Evolutionary conservation across 257 asterid species (phyloP), one percentile per base, ranked within the genome.

Genomic region (Nicotiana otophora): DNA sequence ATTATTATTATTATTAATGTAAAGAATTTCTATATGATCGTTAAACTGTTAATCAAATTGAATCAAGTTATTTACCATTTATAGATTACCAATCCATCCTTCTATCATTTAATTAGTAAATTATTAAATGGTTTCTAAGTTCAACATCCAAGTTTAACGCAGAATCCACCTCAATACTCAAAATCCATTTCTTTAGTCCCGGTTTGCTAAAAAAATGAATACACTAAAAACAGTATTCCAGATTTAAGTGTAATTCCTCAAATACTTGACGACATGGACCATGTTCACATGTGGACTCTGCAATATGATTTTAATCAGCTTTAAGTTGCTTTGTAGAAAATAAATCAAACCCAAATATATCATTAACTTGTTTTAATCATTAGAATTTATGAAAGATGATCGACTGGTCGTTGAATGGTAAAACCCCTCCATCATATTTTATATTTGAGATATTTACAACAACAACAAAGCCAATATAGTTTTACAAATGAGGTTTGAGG

Each of bases 221-320:
- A 20, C 23, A 23, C 20, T 39, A n/a, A 20, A 42, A 11, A 42
- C 3, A 19, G 3, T 6, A 12, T 20, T 72, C 23, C 48, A 72
- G 23, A 9, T 72, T 72, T 72, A 10, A 12, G 48, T 30, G 79
- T 23, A 46, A 70, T 23, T 72, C 61, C 61, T 72, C 39, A 72
- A 72, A 11, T 42, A 42, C 34, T 70, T 70, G 78, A 70, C 34
- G 34, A 42, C 78, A 70, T 70, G 34, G 78, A 70, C 11, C 78
- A 20, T 42, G 58, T 42, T 70, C 58, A 70, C 57, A 20, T 20
- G 54, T 69, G 77, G 19, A 36, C 77, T 68, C 77, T 68, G 17
- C 31, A 36, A 4, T 36, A 68, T 19, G 54, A 39, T 69, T 36
- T 39, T n/a, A 69, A 69, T 39, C 31, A 39, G 57, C 31, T 16